Evolutionary conservation across 2,329 filamentous ascomycete species (phyloP).

Genomic region (Diaporthe vaccinii): DNA sequence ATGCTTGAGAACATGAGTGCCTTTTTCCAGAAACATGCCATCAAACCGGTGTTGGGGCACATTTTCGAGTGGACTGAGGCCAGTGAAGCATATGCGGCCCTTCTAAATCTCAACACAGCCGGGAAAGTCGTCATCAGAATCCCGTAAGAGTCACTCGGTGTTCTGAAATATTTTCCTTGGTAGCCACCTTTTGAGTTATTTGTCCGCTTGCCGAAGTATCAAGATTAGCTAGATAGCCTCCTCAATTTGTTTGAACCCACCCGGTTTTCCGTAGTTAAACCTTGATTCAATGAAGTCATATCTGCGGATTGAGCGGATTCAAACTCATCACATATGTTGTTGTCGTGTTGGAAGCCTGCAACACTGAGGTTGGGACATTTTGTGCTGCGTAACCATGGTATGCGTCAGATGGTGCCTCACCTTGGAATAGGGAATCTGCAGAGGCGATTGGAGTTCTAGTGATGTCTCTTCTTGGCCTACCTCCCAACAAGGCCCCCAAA

Average conservation of each 20-base stretch:
- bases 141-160: not conserved
- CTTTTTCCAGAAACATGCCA: not conserved
- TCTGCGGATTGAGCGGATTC: not conserved
- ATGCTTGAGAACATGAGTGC: conserved; percentile 13
- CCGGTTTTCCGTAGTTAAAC: not conserved
- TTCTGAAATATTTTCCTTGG: not conserved
- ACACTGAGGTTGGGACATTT: not conserved
- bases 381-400: not conserved
- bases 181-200: not conserved
- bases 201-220: not conserved
- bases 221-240: no score
- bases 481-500: not conserved
- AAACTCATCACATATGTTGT: not conserved
- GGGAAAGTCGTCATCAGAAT: conserved; percentile 23
- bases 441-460: not conserved
- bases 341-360: no score
- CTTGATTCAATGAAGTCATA: not conserved
- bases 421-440: not conserved
- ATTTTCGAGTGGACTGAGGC: conserved; percentile 14
- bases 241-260: not conserved
- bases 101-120: conserved; percentile 1
- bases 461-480: not conserved
- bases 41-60: not conserved
- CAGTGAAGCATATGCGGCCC: conserved; percentile 2
- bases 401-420: not conserved